Evolutionary conservation across 352 stramenopile genomes (phyloP).

Genomic region (Pythium aquatile): DNA sequence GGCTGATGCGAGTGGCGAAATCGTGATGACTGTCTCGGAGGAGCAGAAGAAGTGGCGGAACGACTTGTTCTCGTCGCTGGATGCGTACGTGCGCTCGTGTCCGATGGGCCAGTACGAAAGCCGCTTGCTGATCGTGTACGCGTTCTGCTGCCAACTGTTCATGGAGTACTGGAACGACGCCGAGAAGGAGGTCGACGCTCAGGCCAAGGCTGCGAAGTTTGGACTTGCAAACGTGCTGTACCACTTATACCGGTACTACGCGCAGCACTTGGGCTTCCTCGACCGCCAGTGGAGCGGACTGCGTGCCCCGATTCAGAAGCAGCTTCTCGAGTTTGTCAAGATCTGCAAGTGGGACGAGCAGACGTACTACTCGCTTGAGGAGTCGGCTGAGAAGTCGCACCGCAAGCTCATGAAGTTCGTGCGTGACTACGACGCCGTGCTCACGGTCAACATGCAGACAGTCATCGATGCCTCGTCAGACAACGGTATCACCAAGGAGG

Average conservation of each 20-base stretch:
- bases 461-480: conserved; percentile 89
- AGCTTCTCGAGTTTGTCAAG: conserved; percentile 98
- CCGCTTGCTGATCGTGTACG: conserved; percentile 87
- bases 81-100: conserved; percentile 89
- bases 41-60: conserved; percentile 70
- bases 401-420: conserved; percentile 98
- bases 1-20: background rate
- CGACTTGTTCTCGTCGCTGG: conserved; percentile 87
- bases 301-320: conserved; percentile 94
- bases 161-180: conserved; percentile 60
- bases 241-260: conserved; percentile 95
- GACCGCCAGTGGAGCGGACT: conserved; percentile 84
- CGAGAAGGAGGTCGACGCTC: conserved; percentile 5
- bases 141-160: conserved; percentile 84
- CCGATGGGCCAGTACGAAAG: conserved; percentile 91
- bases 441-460: conserved; percentile 78
- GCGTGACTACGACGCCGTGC: conserved; percentile 87
- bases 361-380: conserved; percentile 98
- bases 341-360: conserved; percentile 99
- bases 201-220: conserved; percentile 31
- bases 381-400: conserved; percentile 98
- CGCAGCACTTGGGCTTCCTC: conserved; percentile 85
- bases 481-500: conserved; percentile 78
- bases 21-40: conserved; percentile 10
- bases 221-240: conserved; percentile 88